Base-by-base conservation (phyloP, 176 grass and related monocot genomes). In the Aegilops bicornis region DNA sequence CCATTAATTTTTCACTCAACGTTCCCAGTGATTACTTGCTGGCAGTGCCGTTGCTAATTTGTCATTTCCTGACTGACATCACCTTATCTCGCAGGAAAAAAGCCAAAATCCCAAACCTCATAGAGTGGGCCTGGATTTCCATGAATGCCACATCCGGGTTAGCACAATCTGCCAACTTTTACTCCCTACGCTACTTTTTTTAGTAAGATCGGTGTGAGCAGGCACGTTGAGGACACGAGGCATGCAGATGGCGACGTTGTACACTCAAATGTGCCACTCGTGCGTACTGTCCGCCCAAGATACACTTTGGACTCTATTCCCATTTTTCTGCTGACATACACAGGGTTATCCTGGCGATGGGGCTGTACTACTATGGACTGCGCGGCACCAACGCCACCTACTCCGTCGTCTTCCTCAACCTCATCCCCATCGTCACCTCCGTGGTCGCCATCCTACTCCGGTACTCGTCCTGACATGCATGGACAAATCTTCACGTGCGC, bases 371-470 rank as follows among this genome's bases (percentile, higher is more conserved):
- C 64, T 90, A 79, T 1, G 92, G 92, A 5, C 58, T 89, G 4
- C 35, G 33, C 2, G 24, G n/a, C 43, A 94, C 89, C 10, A 84
- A 36, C n/a, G 80, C 92, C 27, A 62, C 84, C 0, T 91, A 91
- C 43, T 86, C 83, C 1, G 71, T 58, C 17, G 50, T 66, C 48
- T 89, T 89, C 76, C 48, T 91, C 13, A 94, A 94, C 54, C 61
- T 94, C 10, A 84, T 89, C 54, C 92, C 92, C 9, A 23, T 83
- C 2, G 67, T 89, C 22, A 91, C 92, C 80, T 94, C 86, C 58
- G 4, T 79, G 13, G 80, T 94, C 2, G 89, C 92, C 7, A n/a
- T 78, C 25, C 17, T 84, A 4, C 56, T 89, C 54, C 24, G 89
- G 89, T 90, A 52, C 10, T 27, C 11, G 71, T 8, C 16, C 29